Evolutionary conservation across 805 yeast species (phyloP).

Genomic region (Ogataea haglerorum): DNA sequence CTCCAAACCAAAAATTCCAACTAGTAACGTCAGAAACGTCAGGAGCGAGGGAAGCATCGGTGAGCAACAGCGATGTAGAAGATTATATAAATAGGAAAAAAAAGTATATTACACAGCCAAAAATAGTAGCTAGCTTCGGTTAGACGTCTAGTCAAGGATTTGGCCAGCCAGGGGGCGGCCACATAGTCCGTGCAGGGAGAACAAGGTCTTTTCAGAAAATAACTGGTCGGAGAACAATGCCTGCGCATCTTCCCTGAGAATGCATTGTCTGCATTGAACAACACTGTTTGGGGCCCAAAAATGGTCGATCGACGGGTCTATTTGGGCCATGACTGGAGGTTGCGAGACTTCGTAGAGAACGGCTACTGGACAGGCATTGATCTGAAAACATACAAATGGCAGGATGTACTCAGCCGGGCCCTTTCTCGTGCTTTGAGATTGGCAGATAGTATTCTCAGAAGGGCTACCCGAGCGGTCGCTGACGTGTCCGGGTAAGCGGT

Average conservation of each 20-base stretch:
- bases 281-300: neutral
- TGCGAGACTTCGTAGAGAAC: neutral
- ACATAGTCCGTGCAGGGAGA: too few species aligned
- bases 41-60: conserved; percentile 1
- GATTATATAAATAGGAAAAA: conserved; percentile 1
- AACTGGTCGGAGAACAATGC: too few species aligned
- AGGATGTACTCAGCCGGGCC: too few species aligned
- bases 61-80: neutral
- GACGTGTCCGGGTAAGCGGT: conserved; percentile 5
- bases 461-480: too few species aligned
- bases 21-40: neutral
- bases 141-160: neutral
- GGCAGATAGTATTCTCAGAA: too few species aligned
- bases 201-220: too few species aligned
- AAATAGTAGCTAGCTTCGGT: neutral
- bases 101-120: conserved; percentile 1
- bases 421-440: too few species aligned
- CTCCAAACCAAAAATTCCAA: conserved; percentile 15
- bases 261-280: too few species aligned
- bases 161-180: too few species aligned
- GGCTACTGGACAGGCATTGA: neutral
- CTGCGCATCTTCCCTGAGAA: too few species aligned
- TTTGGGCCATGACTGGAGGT: neutral
- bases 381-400: too few species aligned
- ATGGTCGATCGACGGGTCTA: neutral